A percentile compares a stretch with the other conserved stretches of the same genome.
Evolutionary conservation across 2,329 filamentous ascomycete species (phyloP).

Genomic region (Monosporascus sp.): DNA sequence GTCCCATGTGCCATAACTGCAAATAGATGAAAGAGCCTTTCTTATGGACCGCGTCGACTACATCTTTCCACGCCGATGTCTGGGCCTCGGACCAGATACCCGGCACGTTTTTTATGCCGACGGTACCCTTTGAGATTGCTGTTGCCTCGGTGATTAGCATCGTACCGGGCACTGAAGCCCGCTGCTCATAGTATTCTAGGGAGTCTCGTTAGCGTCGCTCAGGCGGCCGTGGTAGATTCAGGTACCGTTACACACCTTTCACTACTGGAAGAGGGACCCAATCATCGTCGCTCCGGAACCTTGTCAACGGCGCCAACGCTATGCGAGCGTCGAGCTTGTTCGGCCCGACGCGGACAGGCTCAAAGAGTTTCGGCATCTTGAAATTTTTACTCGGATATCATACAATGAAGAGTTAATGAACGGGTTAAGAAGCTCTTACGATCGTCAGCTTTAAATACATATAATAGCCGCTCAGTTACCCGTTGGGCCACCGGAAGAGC

Average conservation of each 20-base stretch:
- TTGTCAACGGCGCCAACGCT: slow-evolving; percentile 44
- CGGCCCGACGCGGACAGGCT: slow-evolving; percentile 35
- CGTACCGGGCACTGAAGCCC: slow-evolving; percentile 29
- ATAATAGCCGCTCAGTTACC: too few relatives aligned
- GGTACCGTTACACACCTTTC: slow-evolving; percentile 7
- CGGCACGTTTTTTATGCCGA: slow-evolving; percentile 43
- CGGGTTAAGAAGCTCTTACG: neutral
- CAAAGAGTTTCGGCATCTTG: slow-evolving; percentile 27
- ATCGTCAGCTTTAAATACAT: neutral
- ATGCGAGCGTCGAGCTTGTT: slow-evolving; percentile 37
- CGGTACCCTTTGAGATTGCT: slow-evolving; percentile 41
- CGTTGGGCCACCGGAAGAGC: too few relatives aligned
- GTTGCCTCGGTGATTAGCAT: slow-evolving; percentile 55
- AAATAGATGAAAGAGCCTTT: slow-evolving; percentile 56
- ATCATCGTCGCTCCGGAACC: slow-evolving; percentile 36
- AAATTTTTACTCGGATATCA: neutral
- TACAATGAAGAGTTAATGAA: neutral
- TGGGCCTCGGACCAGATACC: slow-evolving; percentile 55
- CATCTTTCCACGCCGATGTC: slow-evolving; percentile 52
- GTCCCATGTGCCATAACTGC: slow-evolving; percentile 61
- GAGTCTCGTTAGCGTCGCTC: neutral
- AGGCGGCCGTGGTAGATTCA: neutral
- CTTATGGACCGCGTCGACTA: slow-evolving; percentile 58
- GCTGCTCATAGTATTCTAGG: slow-evolving; percentile 24
- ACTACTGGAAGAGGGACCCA: slow-evolving; percentile 39